Evolutionary conservation across 805 yeast species (phyloP).

Genomic region (Kuraishia molischiana): DNA sequence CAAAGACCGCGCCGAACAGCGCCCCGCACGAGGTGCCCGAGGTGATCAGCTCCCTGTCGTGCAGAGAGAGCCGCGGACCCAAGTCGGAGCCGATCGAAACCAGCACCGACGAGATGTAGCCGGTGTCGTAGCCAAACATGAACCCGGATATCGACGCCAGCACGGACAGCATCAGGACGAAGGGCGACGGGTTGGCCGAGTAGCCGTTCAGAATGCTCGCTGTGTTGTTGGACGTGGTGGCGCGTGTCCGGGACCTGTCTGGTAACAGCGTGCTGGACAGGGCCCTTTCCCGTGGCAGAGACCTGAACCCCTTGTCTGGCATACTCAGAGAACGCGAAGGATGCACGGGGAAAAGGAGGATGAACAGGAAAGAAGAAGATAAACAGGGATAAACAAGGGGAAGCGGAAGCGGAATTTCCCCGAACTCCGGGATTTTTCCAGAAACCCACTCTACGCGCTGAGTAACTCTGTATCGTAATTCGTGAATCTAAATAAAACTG

Average conservation of each 20-base stretch:
- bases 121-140: conserved; percentile 55
- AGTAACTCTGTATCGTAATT: too few species aligned
- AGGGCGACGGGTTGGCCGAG: conserved; percentile 19
- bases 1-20: conserved; percentile 34
- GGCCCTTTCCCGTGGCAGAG: neutral
- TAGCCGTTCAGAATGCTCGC: neutral
- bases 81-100: conserved; percentile 42
- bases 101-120: conserved; percentile 46
- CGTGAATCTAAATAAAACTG: too few species aligned
- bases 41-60: conserved; percentile 42
- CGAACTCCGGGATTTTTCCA: neutral
- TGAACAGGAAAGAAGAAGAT: neutral
- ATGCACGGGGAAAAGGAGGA: neutral
- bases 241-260: too few species aligned
- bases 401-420: too few species aligned
- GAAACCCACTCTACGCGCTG: too few species aligned
- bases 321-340: neutral
- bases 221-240: neutral
- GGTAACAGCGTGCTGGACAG: neutral
- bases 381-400: too few species aligned
- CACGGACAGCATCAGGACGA: conserved; percentile 34
- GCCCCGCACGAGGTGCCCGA: conserved; percentile 51
- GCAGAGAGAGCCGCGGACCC: conserved; percentile 25
- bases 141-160: conserved; percentile 47
- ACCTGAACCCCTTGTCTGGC: neutral